Conservation (phyloP, 306 rosid genomes). For the Glycyrrhiza uralensis region DNA sequence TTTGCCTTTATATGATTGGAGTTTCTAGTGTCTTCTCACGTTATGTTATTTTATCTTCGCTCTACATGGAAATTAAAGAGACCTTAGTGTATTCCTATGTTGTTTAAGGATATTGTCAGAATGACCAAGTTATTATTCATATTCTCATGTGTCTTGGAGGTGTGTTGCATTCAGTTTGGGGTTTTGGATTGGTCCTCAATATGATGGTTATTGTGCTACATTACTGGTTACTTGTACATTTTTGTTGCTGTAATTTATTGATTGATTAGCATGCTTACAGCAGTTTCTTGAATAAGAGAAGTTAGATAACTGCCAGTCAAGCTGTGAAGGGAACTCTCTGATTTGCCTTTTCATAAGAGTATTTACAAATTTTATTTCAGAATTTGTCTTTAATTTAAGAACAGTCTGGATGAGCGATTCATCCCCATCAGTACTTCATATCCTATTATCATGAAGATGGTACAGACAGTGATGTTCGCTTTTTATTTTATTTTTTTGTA, state of each 20-base stretch:
- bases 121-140: not conserved
- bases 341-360: not conserved
- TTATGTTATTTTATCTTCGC: not conserved
- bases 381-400: not conserved
- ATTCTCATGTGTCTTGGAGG: not conserved
- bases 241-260: slow-evolving; percentile 2
- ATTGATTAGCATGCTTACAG: slow-evolving; percentile 7
- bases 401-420: not conserved
- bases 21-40: slow-evolving; percentile 7
- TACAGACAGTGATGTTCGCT: not conserved
- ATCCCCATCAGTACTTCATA: not conserved
- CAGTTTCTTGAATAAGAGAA: not conserved
- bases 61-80: not conserved
- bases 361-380: not conserved
- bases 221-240: not conserved
- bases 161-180: not conserved
- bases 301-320: slow-evolving; percentile 2
- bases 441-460: slow-evolving; percentile 14
- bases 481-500: not conserved
- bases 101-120: not conserved
- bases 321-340: slow-evolving; percentile 3
- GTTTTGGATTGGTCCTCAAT: not conserved
- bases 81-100: not conserved
- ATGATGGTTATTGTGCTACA: slow-evolving; percentile 8
- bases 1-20: not conserved